A percentile compares a stretch with the other conserved stretches of the same genome.
These are phyloP conservation scores for Trichoderma koningii DNA, from an alignment of 2,329 filamentous ascomycete genomes.

Conservation along the genomic window DNA sequence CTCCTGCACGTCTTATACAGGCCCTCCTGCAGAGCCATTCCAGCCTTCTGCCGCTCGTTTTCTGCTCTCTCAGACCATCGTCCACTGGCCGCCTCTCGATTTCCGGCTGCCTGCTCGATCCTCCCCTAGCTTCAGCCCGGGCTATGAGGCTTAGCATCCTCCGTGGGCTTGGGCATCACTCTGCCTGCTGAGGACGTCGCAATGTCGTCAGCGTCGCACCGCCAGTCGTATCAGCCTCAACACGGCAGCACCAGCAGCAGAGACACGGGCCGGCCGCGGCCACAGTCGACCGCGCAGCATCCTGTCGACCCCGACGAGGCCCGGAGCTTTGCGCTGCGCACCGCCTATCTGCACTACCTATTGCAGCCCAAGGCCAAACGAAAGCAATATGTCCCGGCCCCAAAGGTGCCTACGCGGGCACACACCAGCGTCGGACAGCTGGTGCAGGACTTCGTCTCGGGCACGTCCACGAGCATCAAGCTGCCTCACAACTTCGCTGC, in stretches of 20 bases:
- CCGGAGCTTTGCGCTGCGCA: constrained; percentile 86
- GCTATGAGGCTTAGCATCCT: constrained; percentile 38
- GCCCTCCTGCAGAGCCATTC: neutral
- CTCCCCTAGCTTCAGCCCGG: constrained; percentile 25
- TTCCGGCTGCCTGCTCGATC: constrained; percentile 18
- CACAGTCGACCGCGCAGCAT: constrained; percentile 50
- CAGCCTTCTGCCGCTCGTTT: neutral
- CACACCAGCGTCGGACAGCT: constrained; percentile 81
- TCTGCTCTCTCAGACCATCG: neutral
- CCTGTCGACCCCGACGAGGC: constrained; percentile 71
- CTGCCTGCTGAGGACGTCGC: constrained; percentile 36
- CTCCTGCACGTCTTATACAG: constrained; percentile 6
- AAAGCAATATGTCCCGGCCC: constrained; percentile 76
- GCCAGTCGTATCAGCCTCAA: constrained; percentile 48
- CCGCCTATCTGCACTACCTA: constrained; percentile 89
- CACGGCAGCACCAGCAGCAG: constrained; percentile 50
- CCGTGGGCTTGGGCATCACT: constrained; percentile 36
- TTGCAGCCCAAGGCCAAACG: constrained; percentile 87
- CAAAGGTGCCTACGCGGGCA: constrained; percentile 61
- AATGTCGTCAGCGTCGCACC: constrained; percentile 57
- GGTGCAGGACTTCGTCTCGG: constrained; percentile 77
- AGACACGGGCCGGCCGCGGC: constrained; percentile 46
- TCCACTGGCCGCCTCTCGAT: constrained; percentile 10
- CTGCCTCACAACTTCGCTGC: constrained; percentile 58
- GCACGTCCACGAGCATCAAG: constrained; percentile 54